These are phyloP conservation scores for Saccharomyces kudriavzevii DNA, from an alignment of 805 yeast genomes.

Conservation along the genomic window DNA sequence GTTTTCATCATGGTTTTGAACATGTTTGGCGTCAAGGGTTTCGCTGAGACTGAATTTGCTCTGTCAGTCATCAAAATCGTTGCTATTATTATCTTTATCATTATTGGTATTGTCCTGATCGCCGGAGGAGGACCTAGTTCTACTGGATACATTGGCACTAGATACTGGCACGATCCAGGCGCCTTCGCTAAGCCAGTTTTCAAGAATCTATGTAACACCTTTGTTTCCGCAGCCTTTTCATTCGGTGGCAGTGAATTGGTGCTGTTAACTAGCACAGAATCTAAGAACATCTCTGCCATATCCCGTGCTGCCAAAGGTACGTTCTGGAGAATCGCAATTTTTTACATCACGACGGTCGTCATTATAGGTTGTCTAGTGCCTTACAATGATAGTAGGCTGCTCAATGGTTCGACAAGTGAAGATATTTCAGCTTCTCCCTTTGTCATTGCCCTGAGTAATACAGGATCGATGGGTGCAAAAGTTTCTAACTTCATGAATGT, in stretches of 20 bases:
- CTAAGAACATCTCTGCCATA: conserved; percentile 43
- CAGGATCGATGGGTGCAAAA: conserved; percentile 38
- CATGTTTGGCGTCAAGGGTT: conserved; percentile 41
- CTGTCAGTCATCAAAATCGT: conserved; percentile 36
- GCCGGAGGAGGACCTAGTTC: conserved; percentile 40
- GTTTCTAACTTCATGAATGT: conserved; percentile 50
- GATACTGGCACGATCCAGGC: conserved; percentile 46
- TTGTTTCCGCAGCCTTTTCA: conserved; percentile 60
- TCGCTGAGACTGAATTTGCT: conserved; percentile 44
- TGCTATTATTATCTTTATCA: conserved; percentile 39
- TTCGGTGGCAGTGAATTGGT: conserved; percentile 62
- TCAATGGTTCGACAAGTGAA: conserved; percentile 44
- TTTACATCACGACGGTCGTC: conserved; percentile 45
- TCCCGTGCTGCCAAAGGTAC: conserved; percentile 54
- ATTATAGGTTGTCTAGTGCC: conserved; percentile 63
- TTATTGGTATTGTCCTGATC: conserved; percentile 39
- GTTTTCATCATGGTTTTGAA: conserved; percentile 36
- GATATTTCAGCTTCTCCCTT: conserved; percentile 41
- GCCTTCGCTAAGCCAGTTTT: conserved; percentile 38
- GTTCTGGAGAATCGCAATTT: conserved; percentile 46
- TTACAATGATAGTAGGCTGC: conserved; percentile 37
- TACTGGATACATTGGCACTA: conserved; percentile 31
- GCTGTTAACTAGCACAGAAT: conserved; percentile 47
- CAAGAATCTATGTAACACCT: conserved; percentile 54
- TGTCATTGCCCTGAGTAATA: conserved; percentile 29